These are phyloP conservation scores for Rhodotorula glutinis DNA, from an alignment of 1,284 basidiomycete genomes.

Conservation along the genomic window DNA sequence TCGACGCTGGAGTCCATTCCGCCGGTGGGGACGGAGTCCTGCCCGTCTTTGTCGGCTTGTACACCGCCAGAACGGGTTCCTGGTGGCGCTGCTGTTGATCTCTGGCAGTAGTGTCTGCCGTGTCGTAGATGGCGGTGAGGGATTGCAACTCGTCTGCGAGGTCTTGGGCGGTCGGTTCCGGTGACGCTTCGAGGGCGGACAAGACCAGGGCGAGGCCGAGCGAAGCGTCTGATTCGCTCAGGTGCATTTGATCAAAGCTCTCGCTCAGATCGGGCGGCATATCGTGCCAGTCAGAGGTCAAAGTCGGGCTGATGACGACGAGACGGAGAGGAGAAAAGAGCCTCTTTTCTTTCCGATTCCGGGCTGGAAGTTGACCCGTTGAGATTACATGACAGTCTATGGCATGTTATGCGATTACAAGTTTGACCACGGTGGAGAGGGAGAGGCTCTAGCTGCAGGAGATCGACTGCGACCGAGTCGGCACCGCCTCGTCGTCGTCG, in stretches of 20 bases:
- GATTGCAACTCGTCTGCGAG: slow-evolving; percentile 28
- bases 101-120: neutral
- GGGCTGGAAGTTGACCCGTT: too few species aligned
- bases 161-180: neutral
- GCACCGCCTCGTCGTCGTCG: too few species aligned
- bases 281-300: neutral
- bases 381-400: too few species aligned
- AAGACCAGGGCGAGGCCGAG: slow-evolving; percentile 22
- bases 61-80: neutral
- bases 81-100: neutral
- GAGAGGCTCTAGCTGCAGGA: too few species aligned
- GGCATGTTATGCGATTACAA: too few species aligned
- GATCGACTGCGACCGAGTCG: too few species aligned
- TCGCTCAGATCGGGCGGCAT: neutral
- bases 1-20: slow-evolving; percentile 4
- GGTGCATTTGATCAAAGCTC: slow-evolving; percentile 2
- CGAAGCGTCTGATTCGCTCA: slow-evolving; percentile 1
- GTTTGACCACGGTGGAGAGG: too few species aligned
- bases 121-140: slow-evolving; percentile 31
- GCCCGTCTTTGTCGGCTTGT: slow-evolving; percentile 2
- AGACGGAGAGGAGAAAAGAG: too few species aligned
- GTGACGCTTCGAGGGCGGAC: slow-evolving; percentile 14
- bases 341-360: too few species aligned
- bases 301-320: too few species aligned
- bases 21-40: slow-evolving; percentile 6